phyloP scores from a whole-genome alignment of 306 rosid genomes.

The Arachis stenosperma region DNA sequence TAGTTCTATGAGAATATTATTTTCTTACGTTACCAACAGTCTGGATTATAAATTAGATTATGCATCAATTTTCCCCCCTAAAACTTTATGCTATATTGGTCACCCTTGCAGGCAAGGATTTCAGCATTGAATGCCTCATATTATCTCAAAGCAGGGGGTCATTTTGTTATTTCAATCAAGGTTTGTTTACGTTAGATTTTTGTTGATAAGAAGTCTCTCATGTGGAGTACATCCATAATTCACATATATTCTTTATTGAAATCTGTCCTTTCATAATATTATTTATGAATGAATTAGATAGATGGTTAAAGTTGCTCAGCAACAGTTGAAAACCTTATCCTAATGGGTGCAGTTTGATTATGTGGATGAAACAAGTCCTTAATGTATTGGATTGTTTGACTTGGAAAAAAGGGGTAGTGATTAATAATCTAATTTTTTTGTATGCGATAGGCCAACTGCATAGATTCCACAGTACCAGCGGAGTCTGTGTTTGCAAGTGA shows the following conservation, averaged over 20 bases:
- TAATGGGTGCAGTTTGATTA: no score
- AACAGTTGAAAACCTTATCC: neutral
- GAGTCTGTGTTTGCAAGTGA: constrained; percentile 74
- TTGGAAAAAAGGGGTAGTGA: no score
- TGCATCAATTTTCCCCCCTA: no score
- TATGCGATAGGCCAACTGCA: constrained; percentile 83
- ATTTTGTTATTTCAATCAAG: constrained; percentile 94
- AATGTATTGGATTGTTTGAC: no score
- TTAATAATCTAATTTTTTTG: neutral
- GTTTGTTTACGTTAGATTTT: constrained; percentile 41
- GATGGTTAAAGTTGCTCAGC: neutral
- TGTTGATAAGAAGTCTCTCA: neutral
- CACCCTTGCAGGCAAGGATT: constrained; percentile 84
- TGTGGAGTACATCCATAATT: neutral
- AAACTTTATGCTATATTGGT: neutral
- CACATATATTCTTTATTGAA: neutral
- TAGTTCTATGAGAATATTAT: no score
- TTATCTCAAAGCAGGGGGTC: constrained; percentile 86
- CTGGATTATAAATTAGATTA: no score
- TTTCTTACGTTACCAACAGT: no score
- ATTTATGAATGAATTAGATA: neutral
- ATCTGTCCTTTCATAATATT: neutral
- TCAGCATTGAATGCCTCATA: constrained; percentile 87
- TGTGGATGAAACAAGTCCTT: no score
- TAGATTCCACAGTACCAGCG: constrained; percentile 82